phyloP scores from a whole-genome alignment of 768 basidiomycete species.

The Mycena filopes region DNA sequence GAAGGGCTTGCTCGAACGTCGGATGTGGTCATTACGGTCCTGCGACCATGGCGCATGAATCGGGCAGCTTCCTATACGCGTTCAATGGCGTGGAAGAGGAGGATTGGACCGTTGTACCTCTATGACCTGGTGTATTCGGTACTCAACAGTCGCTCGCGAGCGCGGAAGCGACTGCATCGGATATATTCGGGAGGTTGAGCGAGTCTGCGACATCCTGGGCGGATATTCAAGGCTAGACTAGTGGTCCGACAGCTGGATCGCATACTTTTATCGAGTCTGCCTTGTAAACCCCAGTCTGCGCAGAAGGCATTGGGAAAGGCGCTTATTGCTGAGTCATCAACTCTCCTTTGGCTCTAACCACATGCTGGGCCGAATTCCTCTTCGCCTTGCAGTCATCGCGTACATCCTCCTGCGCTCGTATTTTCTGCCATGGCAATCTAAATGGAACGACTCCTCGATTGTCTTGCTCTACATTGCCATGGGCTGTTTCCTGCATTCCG shows the following conservation, averaged over 20 bases:
- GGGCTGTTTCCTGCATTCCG: not conserved
- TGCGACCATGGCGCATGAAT: slow-evolving; percentile 94
- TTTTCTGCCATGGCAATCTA: too few relatives aligned
- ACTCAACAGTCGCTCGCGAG: slow-evolving; percentile 97
- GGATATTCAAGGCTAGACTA: slow-evolving; percentile 19
- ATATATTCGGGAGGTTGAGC: slow-evolving; percentile 76
- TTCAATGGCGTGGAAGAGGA: slow-evolving; percentile 21
- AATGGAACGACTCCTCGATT: too few relatives aligned
- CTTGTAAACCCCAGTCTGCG: slow-evolving; percentile 71
- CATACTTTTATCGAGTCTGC: slow-evolving; percentile 70
- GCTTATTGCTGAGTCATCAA: too few relatives aligned
- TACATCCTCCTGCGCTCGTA: too few relatives aligned
- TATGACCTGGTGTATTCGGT: slow-evolving; percentile 93
- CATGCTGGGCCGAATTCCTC: too few relatives aligned
- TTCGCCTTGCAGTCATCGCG: too few relatives aligned
- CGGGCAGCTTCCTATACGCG: slow-evolving; percentile 87
- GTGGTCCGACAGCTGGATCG: not conserved
- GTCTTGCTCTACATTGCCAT: not conserved
- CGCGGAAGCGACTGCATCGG: slow-evolving; percentile 82
- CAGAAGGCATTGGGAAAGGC: slow-evolving; percentile 11
- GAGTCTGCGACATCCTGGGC: slow-evolving; percentile 91
- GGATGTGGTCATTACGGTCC: slow-evolving; percentile 88
- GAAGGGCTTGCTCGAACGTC: slow-evolving; percentile 95
- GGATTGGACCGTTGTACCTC: slow-evolving; percentile 63
- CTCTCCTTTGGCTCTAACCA: not conserved